Percentiles rank a stretch among this genome's conserved stretches.
Conservation (phyloP, 164 flowering plant genomes). For the Protea cynaroides region DNA sequence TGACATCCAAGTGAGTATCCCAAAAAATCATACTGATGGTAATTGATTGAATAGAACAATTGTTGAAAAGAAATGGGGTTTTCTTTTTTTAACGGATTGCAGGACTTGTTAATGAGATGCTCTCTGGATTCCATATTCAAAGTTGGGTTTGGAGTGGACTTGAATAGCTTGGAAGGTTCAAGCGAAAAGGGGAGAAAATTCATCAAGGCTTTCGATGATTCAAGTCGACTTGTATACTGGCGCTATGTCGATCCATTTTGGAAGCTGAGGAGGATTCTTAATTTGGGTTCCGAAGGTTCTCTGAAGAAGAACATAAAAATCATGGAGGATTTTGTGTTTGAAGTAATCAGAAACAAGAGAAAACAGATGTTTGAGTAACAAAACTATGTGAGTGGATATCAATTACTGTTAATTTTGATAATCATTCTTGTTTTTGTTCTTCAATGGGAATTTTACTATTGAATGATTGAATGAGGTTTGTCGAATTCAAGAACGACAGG, state of each 20-base stretch:
- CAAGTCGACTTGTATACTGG: constrained; percentile 34
- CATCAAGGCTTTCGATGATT: constrained; percentile 43
- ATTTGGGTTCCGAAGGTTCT: constrained; percentile 52
- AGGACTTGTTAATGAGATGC: constrained; percentile 67
- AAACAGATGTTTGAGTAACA: constrained; percentile 24
- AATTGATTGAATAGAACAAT: neutral
- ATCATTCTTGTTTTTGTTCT: too few species aligned
- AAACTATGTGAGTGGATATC: too few species aligned
- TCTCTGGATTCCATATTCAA: constrained; percentile 66
- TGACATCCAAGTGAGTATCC: constrained; percentile 41
- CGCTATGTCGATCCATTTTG: constrained; percentile 66
- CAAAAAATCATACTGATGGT: too few species aligned
- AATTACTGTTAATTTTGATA: too few species aligned
- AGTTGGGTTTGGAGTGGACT: constrained; percentile 65
- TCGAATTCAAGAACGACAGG: too few species aligned
- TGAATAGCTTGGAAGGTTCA: constrained; percentile 20
- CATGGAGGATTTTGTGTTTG: constrained; percentile 47
- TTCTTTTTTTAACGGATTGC: neutral
- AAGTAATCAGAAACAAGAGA: constrained; percentile 13
- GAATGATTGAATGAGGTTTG: too few species aligned
- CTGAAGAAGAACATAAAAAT: constrained; percentile 37
- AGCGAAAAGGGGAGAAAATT: constrained; percentile 48
- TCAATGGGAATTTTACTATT: too few species aligned
- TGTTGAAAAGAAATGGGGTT: neutral
- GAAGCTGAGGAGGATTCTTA: constrained; percentile 51